Evolutionary conservation across 306 rosid genomes (phyloP), one percentile per base, ranked within the genome.

Genomic region (Castanea mollissima): DNA sequence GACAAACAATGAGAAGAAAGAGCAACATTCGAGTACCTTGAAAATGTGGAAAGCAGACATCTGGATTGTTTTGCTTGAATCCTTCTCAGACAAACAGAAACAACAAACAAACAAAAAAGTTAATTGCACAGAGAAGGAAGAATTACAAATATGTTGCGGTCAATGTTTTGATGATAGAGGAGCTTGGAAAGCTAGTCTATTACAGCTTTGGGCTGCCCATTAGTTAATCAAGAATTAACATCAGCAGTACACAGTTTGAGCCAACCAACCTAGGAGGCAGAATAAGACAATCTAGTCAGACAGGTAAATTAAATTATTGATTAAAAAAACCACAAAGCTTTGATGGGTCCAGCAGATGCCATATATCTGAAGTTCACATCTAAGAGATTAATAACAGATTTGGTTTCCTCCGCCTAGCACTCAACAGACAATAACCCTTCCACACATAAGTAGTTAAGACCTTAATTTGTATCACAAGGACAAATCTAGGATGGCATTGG

Each of bases 1-100:
- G 75, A 67, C 68, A 35, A 57, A 25, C 52, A 76, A 18, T 18
- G 55, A 58, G 71, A 46, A 59, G n/a, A 18, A 64, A 41, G 64
- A 44, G 25, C 85, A 27, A 41, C 46, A 72, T 63, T 51, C 32
- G 54, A 71, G 62, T 72, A 95, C 99, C 99, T 95, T 95, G 87
- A 95, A 95, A 84, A 95, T 92, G 96, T 95, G 99, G 83, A 95
- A 95, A 76, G 98, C 99, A 35, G 97, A 89, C 32, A 95, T 73
- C 76, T 92, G 97, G 82, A 92, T 90, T 79, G 90, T 92, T 92
- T 91, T 95, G 90, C 99, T 95, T 68, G 99, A 88, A 83, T 95
- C 99, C 98, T 95, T 90, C 84, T 69, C 86, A 74, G 79, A 73
- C 75, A 79, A 71, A 25, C 55, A 64, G 12, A 82, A 44, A 29